Percentiles rank a stretch among this genome's conserved stretches.
Conservation (phyloP, 2,329 filamentous ascomycete genomes). For the Colletotrichum nymphaeae region DNA sequence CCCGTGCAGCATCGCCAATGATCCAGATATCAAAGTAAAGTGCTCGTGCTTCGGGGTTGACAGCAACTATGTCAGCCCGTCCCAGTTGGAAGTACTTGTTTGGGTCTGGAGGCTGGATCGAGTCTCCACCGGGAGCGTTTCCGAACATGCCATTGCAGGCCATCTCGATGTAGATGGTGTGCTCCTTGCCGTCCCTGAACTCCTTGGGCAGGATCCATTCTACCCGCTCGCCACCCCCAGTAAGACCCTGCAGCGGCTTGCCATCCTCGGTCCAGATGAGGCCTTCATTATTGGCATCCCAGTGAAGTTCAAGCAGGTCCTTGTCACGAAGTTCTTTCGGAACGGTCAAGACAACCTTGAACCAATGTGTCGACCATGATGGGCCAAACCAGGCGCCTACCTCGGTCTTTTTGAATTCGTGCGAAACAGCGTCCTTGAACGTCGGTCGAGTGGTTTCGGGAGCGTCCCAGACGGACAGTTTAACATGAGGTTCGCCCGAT, state of each 20-base stretch:
- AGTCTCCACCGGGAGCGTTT: constrained; percentile 85
- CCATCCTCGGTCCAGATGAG: constrained; percentile 92
- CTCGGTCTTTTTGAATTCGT: constrained; percentile 79
- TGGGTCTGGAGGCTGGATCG: constrained; percentile 89
- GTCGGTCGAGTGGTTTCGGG: constrained; percentile 83
- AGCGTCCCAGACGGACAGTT: constrained; percentile 87
- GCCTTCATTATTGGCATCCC: constrained; percentile 96
- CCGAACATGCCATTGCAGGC: constrained; percentile 99
- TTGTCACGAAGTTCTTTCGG: constrained; percentile 79
- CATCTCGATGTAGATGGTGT: constrained; percentile 96
- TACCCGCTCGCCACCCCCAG: constrained; percentile 86
- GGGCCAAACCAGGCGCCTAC: constrained; percentile 88
- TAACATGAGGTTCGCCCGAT: constrained; percentile 80
- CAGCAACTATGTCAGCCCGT: constrained; percentile 86
- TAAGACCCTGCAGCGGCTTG: constrained; percentile 90
- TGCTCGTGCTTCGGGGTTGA: constrained; percentile 86
- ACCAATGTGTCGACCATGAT: constrained; percentile 98
- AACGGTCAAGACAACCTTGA: constrained; percentile 83
- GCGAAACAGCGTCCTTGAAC: constrained; percentile 83
- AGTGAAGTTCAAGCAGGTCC: constrained; percentile 91
- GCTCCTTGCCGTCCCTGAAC: constrained; percentile 87
- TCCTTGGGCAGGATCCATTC: constrained; percentile 90
- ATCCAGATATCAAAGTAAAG: constrained; percentile 97
- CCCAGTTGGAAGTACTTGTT: constrained; percentile 82
- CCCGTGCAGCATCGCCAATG: constrained; percentile 89